Conservation (phyloP, 2,329 filamentous ascomycete genomes). For the Colletotrichum somersetense region DNA sequence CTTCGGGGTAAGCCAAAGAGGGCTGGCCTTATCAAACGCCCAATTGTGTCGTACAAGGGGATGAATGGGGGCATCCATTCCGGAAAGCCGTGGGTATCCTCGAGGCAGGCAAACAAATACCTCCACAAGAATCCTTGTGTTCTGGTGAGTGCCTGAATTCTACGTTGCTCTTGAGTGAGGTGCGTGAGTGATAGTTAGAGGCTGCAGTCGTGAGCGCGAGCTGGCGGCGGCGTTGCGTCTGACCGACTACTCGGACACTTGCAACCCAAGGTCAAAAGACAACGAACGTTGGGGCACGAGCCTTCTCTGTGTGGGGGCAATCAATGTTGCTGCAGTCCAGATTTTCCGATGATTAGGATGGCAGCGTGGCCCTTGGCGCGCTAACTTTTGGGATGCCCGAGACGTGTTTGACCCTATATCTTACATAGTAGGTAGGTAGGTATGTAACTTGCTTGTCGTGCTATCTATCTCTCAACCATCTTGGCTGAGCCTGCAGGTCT, state of each 20-base stretch:
- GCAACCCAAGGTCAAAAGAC: too few relatives aligned
- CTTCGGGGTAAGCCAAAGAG: neutral
- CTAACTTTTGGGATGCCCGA: neutral
- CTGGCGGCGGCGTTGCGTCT: neutral
- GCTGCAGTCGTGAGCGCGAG: neutral
- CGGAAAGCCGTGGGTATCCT: neutral
- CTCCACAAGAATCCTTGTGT: neutral
- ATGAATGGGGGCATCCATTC: neutral
- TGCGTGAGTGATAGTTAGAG: too few relatives aligned
- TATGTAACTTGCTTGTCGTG: neutral
- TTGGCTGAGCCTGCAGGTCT: too few relatives aligned
- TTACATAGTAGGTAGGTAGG: too few relatives aligned
- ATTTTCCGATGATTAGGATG: neutral
- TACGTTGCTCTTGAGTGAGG: neutral
- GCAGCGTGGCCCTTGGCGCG: neutral
- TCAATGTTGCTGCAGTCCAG: neutral
- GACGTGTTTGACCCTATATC: neutral
- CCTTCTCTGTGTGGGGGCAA: neutral
- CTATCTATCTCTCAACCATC: neutral
- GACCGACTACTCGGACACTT: neutral
- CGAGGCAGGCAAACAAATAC: neutral
- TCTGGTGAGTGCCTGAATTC: too few relatives aligned
- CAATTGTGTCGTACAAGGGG: neutral
- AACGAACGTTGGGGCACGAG: slow-evolving; percentile 8
- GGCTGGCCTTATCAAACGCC: neutral